phyloP scores from a whole-genome alignment of 306 rosid genomes.

The Pyrus bretschneideri region DNA sequence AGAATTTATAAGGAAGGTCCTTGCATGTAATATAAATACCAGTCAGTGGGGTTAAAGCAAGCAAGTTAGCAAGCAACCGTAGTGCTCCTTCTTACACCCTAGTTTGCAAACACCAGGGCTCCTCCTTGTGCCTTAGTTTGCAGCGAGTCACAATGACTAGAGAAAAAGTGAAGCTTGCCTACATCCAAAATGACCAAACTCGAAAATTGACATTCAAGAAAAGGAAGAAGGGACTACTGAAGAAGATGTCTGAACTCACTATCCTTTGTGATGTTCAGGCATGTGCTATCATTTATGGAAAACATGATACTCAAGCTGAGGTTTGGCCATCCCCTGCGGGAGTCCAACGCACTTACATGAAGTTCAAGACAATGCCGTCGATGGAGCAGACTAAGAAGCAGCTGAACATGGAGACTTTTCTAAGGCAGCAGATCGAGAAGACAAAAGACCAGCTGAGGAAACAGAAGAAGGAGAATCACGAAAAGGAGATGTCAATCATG shows the following conservation, averaged over 20 bases:
- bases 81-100: neutral
- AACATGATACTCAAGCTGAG: slow-evolving; percentile 18
- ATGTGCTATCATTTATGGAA: slow-evolving; percentile 39
- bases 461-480: slow-evolving; percentile 15
- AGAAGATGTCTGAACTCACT: neutral
- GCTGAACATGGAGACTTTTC: slow-evolving; percentile 28
- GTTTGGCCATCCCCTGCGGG: slow-evolving; percentile 29
- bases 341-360: neutral
- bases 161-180: neutral
- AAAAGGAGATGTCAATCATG: slow-evolving; percentile 17
- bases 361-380: slow-evolving; percentile 19
- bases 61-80: neutral
- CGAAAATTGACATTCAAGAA: neutral
- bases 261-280: slow-evolving; percentile 27
- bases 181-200: neutral
- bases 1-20: neutral
- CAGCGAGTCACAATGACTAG: neutral
- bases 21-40: neutral
- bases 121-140: too few relatives aligned
- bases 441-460: slow-evolving; percentile 22
- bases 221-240: neutral
- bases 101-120: neutral
- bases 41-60: neutral
- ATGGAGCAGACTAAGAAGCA: slow-evolving; percentile 30
- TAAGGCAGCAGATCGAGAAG: slow-evolving; percentile 24